Evolutionary conservation across 306 rosid genomes (phyloP).

Genomic region (Cicer cuneatum): DNA sequence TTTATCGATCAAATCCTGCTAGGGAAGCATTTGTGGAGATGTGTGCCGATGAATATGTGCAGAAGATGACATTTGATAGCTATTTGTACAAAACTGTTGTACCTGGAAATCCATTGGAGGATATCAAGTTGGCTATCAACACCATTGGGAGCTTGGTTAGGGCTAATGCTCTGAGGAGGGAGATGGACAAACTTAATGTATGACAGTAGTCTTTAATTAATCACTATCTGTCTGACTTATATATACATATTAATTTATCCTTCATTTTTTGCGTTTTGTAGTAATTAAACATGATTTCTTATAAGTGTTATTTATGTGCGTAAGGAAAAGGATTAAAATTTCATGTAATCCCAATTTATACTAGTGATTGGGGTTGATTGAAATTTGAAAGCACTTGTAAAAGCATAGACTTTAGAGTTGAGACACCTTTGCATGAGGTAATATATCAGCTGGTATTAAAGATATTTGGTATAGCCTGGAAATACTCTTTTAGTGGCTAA

Average conservation of each 20-base stretch:
- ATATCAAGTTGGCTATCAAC: constrained; percentile 90
- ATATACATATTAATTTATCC: constrained; percentile 22
- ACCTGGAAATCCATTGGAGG: constrained; percentile 90
- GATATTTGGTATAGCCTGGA: not conserved
- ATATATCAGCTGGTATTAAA: not conserved
- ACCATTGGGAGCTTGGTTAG: constrained; percentile 96
- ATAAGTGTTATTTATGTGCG: constrained; percentile 31
- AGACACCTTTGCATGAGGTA: constrained; percentile 16
- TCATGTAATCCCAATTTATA: constrained; percentile 39
- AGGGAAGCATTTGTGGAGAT: constrained; percentile 99
- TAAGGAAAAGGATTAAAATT: constrained; percentile 33
- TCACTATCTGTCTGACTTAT: constrained; percentile 8
- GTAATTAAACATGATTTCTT: constrained; percentile 12
- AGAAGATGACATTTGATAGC: constrained; percentile 99
- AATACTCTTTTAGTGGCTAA: not conserved
- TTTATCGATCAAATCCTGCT: constrained; percentile 93
- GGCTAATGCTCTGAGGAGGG: constrained; percentile 86
- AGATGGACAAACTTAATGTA: constrained; percentile 84
- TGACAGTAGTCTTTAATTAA: constrained; percentile 37
- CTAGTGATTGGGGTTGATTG: constrained; percentile 21
- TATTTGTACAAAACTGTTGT: constrained; percentile 89
- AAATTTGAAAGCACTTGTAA: constrained; percentile 18
- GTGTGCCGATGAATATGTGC: constrained; percentile 98
- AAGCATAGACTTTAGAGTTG: constrained; percentile 8
- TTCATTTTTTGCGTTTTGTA: constrained; percentile 24